Percentiles rank a stretch among this genome's conserved stretches.
Conservation (phyloP, 75 land plant genomes). For the Ceratopteris richardii region DNA sequence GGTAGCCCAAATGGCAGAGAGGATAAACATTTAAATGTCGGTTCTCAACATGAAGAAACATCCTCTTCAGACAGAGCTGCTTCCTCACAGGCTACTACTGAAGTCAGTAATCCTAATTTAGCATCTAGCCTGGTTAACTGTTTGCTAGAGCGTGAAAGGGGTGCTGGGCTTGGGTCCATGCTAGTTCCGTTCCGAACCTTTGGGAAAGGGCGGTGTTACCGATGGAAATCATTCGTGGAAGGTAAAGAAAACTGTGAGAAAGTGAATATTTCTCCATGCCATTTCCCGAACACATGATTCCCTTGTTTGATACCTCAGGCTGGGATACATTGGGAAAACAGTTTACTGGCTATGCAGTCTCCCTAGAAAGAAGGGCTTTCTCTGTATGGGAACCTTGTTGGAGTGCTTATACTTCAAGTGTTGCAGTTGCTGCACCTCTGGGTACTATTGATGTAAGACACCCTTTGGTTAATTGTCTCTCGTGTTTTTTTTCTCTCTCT, state of each 20-base stretch:
- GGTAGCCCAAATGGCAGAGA: not conserved
- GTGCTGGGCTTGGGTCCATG: constrained; percentile 14
- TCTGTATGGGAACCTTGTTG: constrained; percentile 40
- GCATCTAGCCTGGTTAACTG: constrained; percentile 12
- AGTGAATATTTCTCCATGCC: too few species aligned
- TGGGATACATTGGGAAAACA: constrained; percentile 41
- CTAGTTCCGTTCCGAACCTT: constrained; percentile 7
- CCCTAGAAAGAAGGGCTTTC: constrained; percentile 20
- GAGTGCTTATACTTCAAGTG: constrained; percentile 42
- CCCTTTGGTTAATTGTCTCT: too few species aligned
- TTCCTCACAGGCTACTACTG: not conserved
- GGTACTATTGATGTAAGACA: constrained; percentile 42
- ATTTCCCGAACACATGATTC: too few species aligned
- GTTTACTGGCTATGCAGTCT: constrained; percentile 23
- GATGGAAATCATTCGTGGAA: constrained; percentile 26
- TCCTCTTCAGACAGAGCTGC: not conserved
- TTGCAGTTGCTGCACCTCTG: constrained; percentile 39
- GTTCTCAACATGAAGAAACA: not conserved
- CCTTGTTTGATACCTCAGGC: constrained; percentile 16
- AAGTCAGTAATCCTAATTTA: not conserved
- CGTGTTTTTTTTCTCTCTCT: too few species aligned
- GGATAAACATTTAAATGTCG: not conserved
- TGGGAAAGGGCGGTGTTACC: constrained; percentile 10
- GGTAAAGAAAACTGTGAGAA: constrained; percentile 7
- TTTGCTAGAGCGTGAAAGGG: constrained; percentile 21